Base-by-base conservation (phyloP, 441 rosid genomes). In the Codiaeum variegatum region DNA sequence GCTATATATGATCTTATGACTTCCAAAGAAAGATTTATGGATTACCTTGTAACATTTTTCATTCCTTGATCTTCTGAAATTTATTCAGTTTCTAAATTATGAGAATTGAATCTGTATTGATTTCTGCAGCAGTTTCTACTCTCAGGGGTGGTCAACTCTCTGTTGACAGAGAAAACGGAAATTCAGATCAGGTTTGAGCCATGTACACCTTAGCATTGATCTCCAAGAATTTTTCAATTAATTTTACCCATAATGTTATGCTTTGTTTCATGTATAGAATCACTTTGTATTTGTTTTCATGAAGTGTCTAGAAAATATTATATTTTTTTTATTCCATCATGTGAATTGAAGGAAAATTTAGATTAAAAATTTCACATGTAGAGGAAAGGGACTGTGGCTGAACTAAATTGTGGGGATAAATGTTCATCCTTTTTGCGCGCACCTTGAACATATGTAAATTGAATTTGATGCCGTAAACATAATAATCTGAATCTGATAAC, bases 51-150 rank as follows among this genome's bases (percentile, higher is more conserved):
- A 42, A 66, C 52, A 24, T 28, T 64, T 49, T 19, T 73, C 16
- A 18, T 51, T 26, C 0, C 59, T 28, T 32, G 21, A 24, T 51
- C 55, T 71, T 71, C 52, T 62, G 36, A 60, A 44, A 18, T 3
- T 56, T 15, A 72, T 55, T 38, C 60, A 28, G 29, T 3, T 23
- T 51, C 62, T 40, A 42, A 62, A 66, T 29, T 32, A 62, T 54
- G 62, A 70, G 58, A 40, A 76, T n/a, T 67, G 71, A 52, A 65
- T 15, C 47, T 70, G 2, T 32, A 64, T 63, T 75, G 61, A 36
- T 59, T 76, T 73, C 68, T 72, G 73, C 86, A 80, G 86, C 42
- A 24, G 66, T 23, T 44, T 62, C 83, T 66, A 54, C 55, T 76
- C 26, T 62, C 56, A 52, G 59, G 49, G 73, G 76, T 72, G 65